Conservation (phyloP, 306 rosid genomes). For the Crotalaria pallida region DNA sequence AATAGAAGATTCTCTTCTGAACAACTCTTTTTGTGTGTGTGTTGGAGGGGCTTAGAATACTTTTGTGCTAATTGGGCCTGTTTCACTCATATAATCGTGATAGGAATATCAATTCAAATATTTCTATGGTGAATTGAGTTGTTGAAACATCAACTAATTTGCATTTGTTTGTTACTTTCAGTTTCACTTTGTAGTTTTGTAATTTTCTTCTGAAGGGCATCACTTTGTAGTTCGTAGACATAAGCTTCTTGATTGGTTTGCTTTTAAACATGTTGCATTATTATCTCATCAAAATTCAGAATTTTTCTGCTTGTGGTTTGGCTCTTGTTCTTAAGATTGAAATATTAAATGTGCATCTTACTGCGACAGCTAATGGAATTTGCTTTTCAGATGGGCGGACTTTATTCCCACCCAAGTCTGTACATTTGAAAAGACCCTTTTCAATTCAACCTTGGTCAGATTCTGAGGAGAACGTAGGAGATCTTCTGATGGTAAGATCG, state of each 20-base stretch:
- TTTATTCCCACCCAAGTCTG: slow-evolving; percentile 54
- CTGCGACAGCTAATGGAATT: slow-evolving; percentile 8
- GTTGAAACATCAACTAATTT: background rate
- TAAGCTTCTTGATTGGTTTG: background rate
- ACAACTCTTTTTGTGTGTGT: background rate
- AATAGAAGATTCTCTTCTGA: background rate
- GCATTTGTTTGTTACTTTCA: background rate
- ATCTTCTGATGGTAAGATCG: slow-evolving; percentile 69
- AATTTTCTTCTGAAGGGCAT: background rate
- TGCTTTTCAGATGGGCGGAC: slow-evolving; percentile 43
- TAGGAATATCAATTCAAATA: background rate
- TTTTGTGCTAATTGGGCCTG: background rate
- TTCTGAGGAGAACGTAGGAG: slow-evolving; percentile 60
- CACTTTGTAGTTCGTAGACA: background rate
- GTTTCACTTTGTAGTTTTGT: background rate
- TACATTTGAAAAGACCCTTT: slow-evolving; percentile 58
- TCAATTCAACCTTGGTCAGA: slow-evolving; percentile 64
- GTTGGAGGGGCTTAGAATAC: background rate
- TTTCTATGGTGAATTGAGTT: background rate
- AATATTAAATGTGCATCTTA: background rate
- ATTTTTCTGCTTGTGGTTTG: slow-evolving; percentile 6
- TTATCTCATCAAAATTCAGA: background rate
- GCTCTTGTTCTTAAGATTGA: background rate
- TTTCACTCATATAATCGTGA: background rate
- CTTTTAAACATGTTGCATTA: background rate